Conservation (phyloP, 2,329 filamentous ascomycete genomes). For the Oidium heveae region DNA sequence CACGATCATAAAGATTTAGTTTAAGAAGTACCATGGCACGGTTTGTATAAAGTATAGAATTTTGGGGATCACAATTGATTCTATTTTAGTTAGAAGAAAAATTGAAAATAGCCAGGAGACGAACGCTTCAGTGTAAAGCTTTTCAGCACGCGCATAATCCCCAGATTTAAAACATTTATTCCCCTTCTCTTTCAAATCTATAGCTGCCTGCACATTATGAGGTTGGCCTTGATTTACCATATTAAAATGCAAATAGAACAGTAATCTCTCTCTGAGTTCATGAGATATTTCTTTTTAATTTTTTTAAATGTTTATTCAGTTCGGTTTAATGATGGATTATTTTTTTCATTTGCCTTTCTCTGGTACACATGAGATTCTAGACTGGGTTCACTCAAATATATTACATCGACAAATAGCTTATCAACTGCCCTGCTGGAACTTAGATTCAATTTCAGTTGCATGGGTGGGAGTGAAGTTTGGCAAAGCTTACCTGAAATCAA, state of each 20-base stretch:
- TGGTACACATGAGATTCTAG: no score
- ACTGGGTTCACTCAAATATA: no score
- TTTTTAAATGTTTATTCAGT: no score
- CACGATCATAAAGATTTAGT: constrained; percentile 45
- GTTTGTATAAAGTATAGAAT: constrained; percentile 68
- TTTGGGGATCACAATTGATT: constrained; percentile 53
- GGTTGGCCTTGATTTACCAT: constrained; percentile 8
- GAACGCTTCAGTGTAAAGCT: constrained; percentile 46
- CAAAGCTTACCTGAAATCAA: no score
- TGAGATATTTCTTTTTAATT: no score
- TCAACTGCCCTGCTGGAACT: no score
- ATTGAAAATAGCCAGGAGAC: constrained; percentile 7
- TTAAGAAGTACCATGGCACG: constrained; percentile 62
- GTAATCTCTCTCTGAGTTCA: background rate
- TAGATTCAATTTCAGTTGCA: no score
- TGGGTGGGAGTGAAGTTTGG: no score
- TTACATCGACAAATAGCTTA: no score
- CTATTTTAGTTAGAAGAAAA: constrained; percentile 16
- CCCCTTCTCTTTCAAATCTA: constrained; percentile 12
- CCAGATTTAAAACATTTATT: constrained; percentile 32
- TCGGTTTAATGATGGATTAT: no score
- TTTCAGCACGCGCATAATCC: constrained; percentile 40
- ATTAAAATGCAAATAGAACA: background rate
- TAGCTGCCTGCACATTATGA: constrained; percentile 6
- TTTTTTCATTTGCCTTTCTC: no score